These are phyloP conservation scores for Fagopyrum homotropicum DNA, from an alignment of 148 eudicot genomes.

Conservation along the genomic window DNA sequence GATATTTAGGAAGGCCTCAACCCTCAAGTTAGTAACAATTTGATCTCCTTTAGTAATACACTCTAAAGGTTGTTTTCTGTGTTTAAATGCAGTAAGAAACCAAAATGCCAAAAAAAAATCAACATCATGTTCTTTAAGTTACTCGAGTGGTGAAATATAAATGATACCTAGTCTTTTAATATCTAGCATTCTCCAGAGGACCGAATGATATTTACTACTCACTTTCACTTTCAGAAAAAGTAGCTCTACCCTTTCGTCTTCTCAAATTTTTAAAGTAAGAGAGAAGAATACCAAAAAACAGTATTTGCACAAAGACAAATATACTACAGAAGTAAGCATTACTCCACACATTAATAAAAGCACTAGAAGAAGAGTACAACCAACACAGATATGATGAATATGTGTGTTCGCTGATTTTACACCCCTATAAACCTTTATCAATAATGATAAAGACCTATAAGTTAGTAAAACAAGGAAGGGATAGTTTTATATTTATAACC, in stretches of 20 bases:
- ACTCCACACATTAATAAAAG: background rate
- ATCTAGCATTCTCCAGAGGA: background rate
- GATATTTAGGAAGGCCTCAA: background rate
- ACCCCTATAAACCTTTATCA: no score
- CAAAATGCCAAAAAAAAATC: constrained; percentile 2
- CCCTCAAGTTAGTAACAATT: background rate
- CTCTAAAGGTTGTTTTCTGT: background rate
- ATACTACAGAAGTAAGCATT: background rate
- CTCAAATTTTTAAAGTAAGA: background rate
- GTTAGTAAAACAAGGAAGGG: no score
- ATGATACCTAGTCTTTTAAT: background rate
- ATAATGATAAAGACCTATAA: no score
- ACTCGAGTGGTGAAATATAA: background rate
- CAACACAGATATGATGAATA: background rate
- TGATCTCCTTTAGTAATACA: background rate
- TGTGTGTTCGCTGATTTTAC: background rate
- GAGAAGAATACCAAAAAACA: background rate
- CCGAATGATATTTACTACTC: background rate
- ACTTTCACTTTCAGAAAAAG: background rate
- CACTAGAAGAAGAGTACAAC: background rate
- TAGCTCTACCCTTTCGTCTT: background rate
- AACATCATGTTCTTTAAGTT: background rate
- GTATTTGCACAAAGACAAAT: background rate
- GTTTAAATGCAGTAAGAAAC: background rate
- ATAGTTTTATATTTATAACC: no score